Evolutionary conservation across 768 basidiomycete genomes (phyloP), one percentile per base, ranked within the genome.

Genomic region (Rossbeevera mucosa): DNA sequence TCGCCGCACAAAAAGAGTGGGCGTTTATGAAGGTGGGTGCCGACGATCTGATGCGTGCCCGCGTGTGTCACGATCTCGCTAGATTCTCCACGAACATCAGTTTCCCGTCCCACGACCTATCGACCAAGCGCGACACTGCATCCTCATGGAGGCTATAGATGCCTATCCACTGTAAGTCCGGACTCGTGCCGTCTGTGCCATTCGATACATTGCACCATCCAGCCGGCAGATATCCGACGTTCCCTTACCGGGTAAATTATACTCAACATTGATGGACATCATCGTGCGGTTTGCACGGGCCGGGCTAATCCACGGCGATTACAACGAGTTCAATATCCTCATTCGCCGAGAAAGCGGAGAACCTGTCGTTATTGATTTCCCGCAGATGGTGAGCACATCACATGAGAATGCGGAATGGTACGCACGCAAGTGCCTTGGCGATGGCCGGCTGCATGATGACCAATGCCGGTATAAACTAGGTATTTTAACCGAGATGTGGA

Each of bases 401-500:
- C 96, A 99, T 59, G 82, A 84, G 62, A 96, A 99, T 67, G 96
- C 96, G 5, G 96, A 98, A 74, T 96, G 88, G 92, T 93, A 60
- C 69, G 83, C 30, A 2, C 44, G 33, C 45, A 31, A 44, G 42
- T 53, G 40, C 46, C 52, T 50, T 54, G 53, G 49, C 44, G 55
- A 60, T 57, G 25, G 30, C 24, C 46, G 47, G 54, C 58, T 45
- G 20, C 18, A 22, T 44, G 24, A 28, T 44, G 48, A 50, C 48
- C 53, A 51, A 52, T 50, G 48, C 31, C 28, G 54, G 49, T 30
- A 8, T 28, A 43, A 57, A 59, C 51, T 56, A 95, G 94, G 91
- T 99, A 96, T 73, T 99, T 99, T 73, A 95, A 98, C 70, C 86
- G 96, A 20, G 96, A 99, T 70, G 96, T 99, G 7, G 88, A 95